A percentile compares a stretch with the other conserved stretches of the same genome.
phyloP scores from a whole-genome alignment of 257 asterid species.

The Perilla frutescens region DNA sequence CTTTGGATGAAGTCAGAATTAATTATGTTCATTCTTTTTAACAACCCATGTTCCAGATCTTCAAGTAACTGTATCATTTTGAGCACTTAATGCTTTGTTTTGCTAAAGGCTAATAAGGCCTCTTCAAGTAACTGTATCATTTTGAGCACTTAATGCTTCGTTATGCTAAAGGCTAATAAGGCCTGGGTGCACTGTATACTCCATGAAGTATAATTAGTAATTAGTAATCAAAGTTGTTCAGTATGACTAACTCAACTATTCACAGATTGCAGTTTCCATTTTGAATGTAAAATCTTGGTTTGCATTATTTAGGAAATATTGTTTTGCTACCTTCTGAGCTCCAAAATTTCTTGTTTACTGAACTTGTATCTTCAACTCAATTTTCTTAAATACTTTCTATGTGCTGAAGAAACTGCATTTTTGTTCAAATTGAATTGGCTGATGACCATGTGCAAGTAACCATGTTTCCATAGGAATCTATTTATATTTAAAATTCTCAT shows the following conservation, averaged over 20 bases:
- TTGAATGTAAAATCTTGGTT: not conserved
- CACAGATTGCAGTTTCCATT: not conserved
- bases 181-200: not conserved
- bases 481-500: not conserved
- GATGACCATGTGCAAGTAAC: not conserved
- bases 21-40: no score
- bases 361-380: not conserved
- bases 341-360: conserved; percentile 1
- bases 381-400: not conserved
- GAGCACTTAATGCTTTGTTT: no score
- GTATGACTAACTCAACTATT: not conserved
- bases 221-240: not conserved
- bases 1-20: no score
- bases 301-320: not conserved
- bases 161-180: no score
- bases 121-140: not conserved
- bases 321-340: not conserved
- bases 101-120: no score
- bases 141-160: no score
- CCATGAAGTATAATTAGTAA: not conserved
- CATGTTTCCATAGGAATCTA: not conserved
- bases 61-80: not conserved
- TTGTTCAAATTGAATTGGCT: conserved; percentile 4
- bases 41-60: not conserved
- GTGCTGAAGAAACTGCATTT: conserved; percentile 5